Conservation (phyloP, 192 early-diverging fungal species). For the Neocallimastix lanati region DNA sequence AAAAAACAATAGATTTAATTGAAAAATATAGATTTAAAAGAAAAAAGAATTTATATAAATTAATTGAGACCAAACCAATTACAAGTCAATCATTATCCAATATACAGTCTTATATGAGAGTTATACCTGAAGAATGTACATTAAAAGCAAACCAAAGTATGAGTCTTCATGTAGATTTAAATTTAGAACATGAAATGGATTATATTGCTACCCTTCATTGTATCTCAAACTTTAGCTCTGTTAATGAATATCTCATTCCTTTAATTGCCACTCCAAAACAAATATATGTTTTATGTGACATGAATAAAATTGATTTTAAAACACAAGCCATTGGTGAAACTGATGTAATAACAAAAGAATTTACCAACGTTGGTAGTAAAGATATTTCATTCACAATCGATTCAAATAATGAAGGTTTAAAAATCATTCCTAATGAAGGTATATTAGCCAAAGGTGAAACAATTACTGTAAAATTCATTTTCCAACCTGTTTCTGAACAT, state of each 20-base stretch:
- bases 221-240: conserved; percentile 22
- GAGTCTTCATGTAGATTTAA: conserved; percentile 22
- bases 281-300: conserved; percentile 36
- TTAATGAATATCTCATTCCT: conserved; percentile 25
- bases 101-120: conserved; percentile 19
- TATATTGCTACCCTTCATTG: conserved; percentile 34
- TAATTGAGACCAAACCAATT: conserved; percentile 32
- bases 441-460: conserved; percentile 26
- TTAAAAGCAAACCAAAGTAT: conserved; percentile 33
- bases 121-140: conserved; percentile 18
- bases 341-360: conserved; percentile 24
- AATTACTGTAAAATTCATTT: conserved; percentile 24
- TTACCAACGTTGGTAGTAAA: conserved; percentile 42
- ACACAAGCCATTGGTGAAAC: conserved; percentile 35
- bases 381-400: conserved; percentile 24
- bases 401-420: conserved; percentile 22
- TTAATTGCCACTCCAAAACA: conserved; percentile 39
- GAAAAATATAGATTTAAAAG: not conserved
- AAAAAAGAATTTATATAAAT: conserved; percentile 12
- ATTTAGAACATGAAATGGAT: conserved; percentile 34
- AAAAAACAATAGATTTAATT: not conserved
- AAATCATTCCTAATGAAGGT: conserved; percentile 19
- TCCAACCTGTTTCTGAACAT: conserved; percentile 27
- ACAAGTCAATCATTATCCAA: conserved; percentile 22
- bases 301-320: conserved; percentile 31